Base-by-base conservation (phyloP, 2,329 filamentous ascomycete species). In the Epichloe elymi region DNA sequence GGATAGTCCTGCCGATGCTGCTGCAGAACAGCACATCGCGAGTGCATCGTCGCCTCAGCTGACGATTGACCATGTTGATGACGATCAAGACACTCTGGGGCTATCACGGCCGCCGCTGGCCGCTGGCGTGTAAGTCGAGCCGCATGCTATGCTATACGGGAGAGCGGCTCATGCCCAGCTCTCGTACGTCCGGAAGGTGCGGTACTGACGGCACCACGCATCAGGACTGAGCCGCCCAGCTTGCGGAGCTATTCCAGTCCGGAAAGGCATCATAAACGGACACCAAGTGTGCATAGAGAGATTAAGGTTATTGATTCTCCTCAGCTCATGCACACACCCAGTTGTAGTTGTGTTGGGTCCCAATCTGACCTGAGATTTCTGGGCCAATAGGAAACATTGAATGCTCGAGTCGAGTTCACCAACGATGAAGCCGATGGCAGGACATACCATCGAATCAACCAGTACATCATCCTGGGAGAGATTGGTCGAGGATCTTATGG, bases 401-500 rank as follows among this genome's bases (percentile, higher is more conserved):
- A 96, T 73, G 91, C 91, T 50, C 82, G 82, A 53, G 90, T 88
- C 33, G 83, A 93, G 63, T 95, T 94, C 67, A 84, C 80, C 54
- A 93, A 84, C 61, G 90, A 89, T 65, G 85, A 91, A 59, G 75
- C 84, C 58, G 88, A 95, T 62, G 89, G 89, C 26, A 78, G 75
- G 48, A 82, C 85, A 3, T 82, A 94, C 63, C 88, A 94, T 63
- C 80, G 82, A 52, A 91, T 97, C 70, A 97, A 97, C 66, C 91
- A 97, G 69, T 98, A 97, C 66, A 76, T 85, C 52, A 93, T 98
- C 62, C 83, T 86, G 66, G 86, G 95, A 65, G 91, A 97, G 73
- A 96, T 98, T 60, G 93, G 93, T n/a, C 78, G 89, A 57, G 93
- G 93, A 17, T 97, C 91, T 0, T 98, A 95, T 65, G 93, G 93